phyloP scores from a whole-genome alignment of 148 eudicot genomes.

The Nepenthes gracilis region DNA sequence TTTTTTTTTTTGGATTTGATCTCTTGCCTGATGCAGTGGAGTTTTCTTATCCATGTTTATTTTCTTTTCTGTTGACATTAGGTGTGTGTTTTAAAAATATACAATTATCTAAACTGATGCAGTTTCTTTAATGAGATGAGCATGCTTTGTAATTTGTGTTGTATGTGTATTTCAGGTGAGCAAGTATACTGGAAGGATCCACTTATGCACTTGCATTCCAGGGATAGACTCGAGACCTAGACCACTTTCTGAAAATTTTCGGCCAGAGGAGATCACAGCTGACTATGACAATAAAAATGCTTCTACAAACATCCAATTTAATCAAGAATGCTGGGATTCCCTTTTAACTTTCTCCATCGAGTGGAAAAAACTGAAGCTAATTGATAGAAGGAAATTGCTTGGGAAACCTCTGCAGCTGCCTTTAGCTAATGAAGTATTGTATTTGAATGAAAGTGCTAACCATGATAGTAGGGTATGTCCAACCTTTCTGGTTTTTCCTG shows the following conservation, averaged over 20 bases:
- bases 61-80: too few relatives aligned
- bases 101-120: too few relatives aligned
- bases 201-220: slow-evolving; percentile 58
- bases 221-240: slow-evolving; percentile 60
- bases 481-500: not conserved
- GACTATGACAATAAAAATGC: slow-evolving; percentile 15
- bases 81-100: too few relatives aligned
- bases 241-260: slow-evolving; percentile 71
- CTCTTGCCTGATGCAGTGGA: too few relatives aligned
- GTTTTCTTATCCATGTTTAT: too few relatives aligned
- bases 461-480: slow-evolving; percentile 64
- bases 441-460: slow-evolving; percentile 56
- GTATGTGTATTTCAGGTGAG: slow-evolving; percentile 48
- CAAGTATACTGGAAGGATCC: slow-evolving; percentile 87
- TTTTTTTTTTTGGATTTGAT: not conserved
- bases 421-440: slow-evolving; percentile 58
- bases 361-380: slow-evolving; percentile 66
- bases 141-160: not conserved
- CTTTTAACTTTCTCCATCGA: slow-evolving; percentile 51
- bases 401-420: slow-evolving; percentile 88
- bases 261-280: slow-evolving; percentile 57
- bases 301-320: slow-evolving; percentile 24
- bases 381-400: slow-evolving; percentile 53
- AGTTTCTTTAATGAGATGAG: too few relatives aligned
- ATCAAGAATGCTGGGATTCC: slow-evolving; percentile 39